Percentiles rank a stretch among this genome's conserved stretches.
These are phyloP conservation scores for Articulospora tetracladia DNA, from an alignment of 495 filamentous ascomycete species.

Conservation along the genomic window DNA sequence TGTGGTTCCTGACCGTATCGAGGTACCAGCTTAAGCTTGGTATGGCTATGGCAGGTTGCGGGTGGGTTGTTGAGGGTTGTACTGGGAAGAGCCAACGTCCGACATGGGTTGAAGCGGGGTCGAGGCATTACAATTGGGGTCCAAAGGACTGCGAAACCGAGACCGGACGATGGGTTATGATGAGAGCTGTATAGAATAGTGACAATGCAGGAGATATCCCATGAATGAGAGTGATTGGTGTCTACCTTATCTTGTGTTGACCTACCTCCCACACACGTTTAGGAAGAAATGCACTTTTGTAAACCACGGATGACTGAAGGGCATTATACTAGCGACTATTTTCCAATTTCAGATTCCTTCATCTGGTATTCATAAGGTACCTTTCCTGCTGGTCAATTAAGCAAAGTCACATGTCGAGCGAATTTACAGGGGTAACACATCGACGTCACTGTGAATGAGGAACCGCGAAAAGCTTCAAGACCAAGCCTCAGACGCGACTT, in stretches of 20 bases:
- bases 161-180: not conserved
- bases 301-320: too few relatives aligned
- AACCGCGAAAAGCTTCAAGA: conserved; percentile 9
- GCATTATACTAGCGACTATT: too few relatives aligned
- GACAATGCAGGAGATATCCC: conserved; percentile 1
- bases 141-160: not conserved
- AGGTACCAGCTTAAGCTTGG: conserved; percentile 21
- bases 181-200: not conserved
- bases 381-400: too few relatives aligned
- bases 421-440: conserved; percentile 5
- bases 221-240: not conserved
- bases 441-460: conserved; percentile 15
- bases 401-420: conserved; percentile 12
- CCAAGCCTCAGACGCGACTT: conserved; percentile 11
- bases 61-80: not conserved
- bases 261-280: too few relatives aligned
- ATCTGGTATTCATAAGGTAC: too few relatives aligned
- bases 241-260: not conserved
- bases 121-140: not conserved
- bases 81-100: not conserved
- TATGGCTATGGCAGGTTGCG: not conserved
- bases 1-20: conserved; percentile 45
- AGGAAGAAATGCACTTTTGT: too few relatives aligned
- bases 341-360: too few relatives aligned
- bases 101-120: not conserved